Conservation (phyloP, 2,329 filamentous ascomycete genomes). For the Fusarium veterinarium region DNA sequence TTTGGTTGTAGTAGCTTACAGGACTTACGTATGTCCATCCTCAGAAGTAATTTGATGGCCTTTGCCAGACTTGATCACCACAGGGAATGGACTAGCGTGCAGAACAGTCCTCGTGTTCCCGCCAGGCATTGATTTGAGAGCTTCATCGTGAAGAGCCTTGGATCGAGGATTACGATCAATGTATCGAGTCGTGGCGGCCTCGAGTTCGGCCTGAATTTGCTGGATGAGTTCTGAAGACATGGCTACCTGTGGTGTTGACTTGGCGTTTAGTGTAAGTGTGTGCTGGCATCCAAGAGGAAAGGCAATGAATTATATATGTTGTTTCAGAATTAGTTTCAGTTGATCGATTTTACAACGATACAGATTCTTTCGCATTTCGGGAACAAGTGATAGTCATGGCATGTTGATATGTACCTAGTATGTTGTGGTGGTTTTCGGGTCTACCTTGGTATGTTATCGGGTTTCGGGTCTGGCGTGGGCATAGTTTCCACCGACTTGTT, state of each 20-base stretch:
- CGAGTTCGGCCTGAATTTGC: constrained; percentile 46
- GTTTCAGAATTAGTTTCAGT: neutral
- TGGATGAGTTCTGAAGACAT: constrained; percentile 37
- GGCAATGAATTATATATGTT: neutral
- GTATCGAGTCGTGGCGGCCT: constrained; percentile 51
- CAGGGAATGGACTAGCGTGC: constrained; percentile 57
- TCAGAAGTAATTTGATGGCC: constrained; percentile 54
- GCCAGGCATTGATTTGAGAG: constrained; percentile 54
- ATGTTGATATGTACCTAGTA: neutral
- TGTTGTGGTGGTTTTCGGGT: constrained; percentile 18
- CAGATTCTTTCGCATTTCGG: constrained; percentile 24
- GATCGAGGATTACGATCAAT: constrained; percentile 53
- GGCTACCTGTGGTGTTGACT: neutral
- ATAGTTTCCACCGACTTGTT: neutral
- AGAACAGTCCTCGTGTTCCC: constrained; percentile 61
- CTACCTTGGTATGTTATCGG: constrained; percentile 12
- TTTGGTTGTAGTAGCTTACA: too few relatives aligned
- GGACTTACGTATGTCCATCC: constrained; percentile 52
- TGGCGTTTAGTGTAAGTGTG: neutral
- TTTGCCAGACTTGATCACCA: constrained; percentile 53
- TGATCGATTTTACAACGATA: neutral
- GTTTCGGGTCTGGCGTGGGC: constrained; percentile 33
- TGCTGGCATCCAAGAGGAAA: neutral
- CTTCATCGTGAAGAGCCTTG: constrained; percentile 51
- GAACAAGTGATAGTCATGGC: neutral